Percentiles rank a stretch among this genome's conserved stretches.
Conservation (phyloP, 2,329 filamentous ascomycete species). For the Furcasterigmium furcatum region DNA sequence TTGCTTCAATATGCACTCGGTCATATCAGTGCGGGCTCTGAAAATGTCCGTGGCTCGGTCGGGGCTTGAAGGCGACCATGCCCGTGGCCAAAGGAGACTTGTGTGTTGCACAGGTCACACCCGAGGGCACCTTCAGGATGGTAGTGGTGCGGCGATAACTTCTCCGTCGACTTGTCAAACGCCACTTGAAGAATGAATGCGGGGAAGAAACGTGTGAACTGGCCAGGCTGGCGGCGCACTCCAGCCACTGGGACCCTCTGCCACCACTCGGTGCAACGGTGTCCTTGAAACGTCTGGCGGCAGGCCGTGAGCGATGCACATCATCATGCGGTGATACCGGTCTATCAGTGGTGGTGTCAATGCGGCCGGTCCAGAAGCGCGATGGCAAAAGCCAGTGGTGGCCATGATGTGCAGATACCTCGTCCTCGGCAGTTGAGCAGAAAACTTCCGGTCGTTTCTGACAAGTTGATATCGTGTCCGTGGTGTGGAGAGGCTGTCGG, state of each 20-base stretch:
- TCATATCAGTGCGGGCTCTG: too few species aligned
- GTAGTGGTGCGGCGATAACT: background rate
- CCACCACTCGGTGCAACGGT: background rate
- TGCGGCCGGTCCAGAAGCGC: too few species aligned
- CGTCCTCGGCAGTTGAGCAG: too few species aligned
- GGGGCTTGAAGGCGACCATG: background rate
- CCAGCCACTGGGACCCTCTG: background rate
- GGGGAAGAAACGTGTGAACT: background rate
- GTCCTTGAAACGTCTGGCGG: background rate
- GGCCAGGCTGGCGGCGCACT: background rate
- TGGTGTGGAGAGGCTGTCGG: too few species aligned
- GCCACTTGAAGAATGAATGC: background rate
- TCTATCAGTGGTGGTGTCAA: too few species aligned
- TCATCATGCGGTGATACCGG: too few species aligned
- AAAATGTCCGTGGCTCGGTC: background rate
- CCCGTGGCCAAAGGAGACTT: background rate
- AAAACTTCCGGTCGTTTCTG: too few species aligned
- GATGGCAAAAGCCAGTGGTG: too few species aligned
- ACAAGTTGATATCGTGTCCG: too few species aligned
- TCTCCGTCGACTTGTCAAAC: background rate
- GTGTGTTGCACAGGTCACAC: background rate
- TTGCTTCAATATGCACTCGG: too few species aligned
- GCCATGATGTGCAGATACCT: too few species aligned
- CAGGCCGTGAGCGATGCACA: background rate
- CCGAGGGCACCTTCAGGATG: background rate